Evolutionary conservation across 805 yeast genomes (phyloP), one percentile per base, ranked within the genome.

Genomic region (Saccharomyces cerevisiae): DNA sequence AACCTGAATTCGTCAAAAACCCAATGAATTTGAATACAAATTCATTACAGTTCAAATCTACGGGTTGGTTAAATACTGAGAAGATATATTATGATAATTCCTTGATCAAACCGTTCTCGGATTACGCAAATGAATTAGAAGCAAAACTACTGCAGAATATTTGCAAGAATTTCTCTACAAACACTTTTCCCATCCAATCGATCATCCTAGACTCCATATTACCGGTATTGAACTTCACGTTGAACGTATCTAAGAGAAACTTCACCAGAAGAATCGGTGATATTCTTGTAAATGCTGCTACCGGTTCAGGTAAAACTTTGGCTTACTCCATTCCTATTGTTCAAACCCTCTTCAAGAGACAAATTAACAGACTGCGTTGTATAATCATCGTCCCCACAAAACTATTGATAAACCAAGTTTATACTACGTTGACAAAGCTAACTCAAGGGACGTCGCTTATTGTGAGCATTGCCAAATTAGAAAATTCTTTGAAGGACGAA

Each of bases 221-320:
- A 47, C 68, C 70, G 22, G 51, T 53, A 22, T 49, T 70, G 24
- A 64, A 63, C 47, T 59, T 59, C 28, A 57, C 69, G 2, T 51
- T 59, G 24, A 52, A 53, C 9, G 56, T 61, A 9, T 66, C 68
- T 10, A 73, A 67, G 55, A 70, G 62, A 53, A 56, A 74, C 27
- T 70, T 74, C 46, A 85, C 88, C 1, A 81, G 76, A 52, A 74
- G 79, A 46, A 74, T 75, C 54, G 92, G 92, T 26, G 96, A 94
- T 70, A 69, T 90, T 21, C 73, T 92, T 48, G 96, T 92, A 5
- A 91, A 92, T 70, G 96, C 99, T 1, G 81, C 95, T 10, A 92
- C 99, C 0, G 99, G 99, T 47, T 87, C 96, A 0, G 99, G 99
- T 63, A 92, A 92, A 67, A 92, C 99, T 0, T 73, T 94, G 53